Evolutionary conservation across 192 early-diverging fungal species (phyloP), one percentile per base, ranked within the genome.

Genomic region (Backusella morwellensis): DNA sequence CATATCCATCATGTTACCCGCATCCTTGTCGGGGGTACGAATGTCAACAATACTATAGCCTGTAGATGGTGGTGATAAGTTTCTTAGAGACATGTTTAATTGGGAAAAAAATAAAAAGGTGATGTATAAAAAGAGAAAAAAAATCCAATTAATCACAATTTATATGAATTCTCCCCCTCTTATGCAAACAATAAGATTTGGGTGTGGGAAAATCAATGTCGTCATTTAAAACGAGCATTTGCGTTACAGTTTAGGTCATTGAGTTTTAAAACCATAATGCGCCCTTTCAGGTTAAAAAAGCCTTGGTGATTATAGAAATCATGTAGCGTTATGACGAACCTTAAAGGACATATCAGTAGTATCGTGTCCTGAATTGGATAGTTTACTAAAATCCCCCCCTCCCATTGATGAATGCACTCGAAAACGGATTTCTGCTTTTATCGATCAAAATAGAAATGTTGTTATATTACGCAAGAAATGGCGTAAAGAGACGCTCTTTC

Each of bases 21-120:
- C 36, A 41, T 40, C 59, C 7, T 23, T 38, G 35, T 26, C 35
- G 5, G 63, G 38, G 14, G 21, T 67, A 40, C 47, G 63, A n/a
- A 66, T 35, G 42, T 66, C 75, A 47, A 68, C 68, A 14, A 52
- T 54, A 21, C 68, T 50, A 52, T 70, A 70, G 4, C 66, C 68
- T 11, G 75, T 70, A 32, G 75, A 70, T 6, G 72, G 72, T 1
- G 72, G 36, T 36, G 72, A 54, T 12, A 34, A 35, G n/a, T 29
- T 50, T 42, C 47, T 32, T 3, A 59, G 21, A 59, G 50, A 23
- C 47, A 59, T 52, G 19, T 11, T 59, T 12, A 63, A 21, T 54
- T 9, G 12, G 4, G 0, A 44, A 14, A 3, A 44, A 14, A 44
- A 44, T 44, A 44, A 44, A 50, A 5, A 1, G 12, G 12, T 26